Evolutionary conservation across 2,329 filamentous ascomycete genomes (phyloP).

Genomic region (Hypoxylon sp.): DNA sequence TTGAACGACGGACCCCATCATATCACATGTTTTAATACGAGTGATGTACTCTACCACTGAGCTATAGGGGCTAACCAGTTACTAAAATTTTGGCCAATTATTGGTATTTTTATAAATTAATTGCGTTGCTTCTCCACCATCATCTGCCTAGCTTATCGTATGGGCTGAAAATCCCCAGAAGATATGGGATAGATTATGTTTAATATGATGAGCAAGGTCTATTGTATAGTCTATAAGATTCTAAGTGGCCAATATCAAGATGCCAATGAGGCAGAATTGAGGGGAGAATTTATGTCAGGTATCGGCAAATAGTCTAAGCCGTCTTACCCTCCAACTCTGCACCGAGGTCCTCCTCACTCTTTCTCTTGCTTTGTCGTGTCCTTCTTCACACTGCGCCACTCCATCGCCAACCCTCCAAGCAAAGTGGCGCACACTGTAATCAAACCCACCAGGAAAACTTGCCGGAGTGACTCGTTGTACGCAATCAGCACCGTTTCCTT

Average conservation of each 20-base stretch:
- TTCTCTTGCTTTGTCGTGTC: neutral
- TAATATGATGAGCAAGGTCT: too few species aligned
- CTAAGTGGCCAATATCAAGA: too few species aligned
- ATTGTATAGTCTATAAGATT: too few species aligned
- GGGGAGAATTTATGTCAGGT: too few species aligned
- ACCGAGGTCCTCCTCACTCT: neutral
- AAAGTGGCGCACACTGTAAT: constrained; percentile 67
- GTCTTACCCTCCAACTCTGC: neutral
- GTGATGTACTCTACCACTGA: constrained; percentile 42
- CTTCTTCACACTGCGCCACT: constrained; percentile 67
- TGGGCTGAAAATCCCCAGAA: too few species aligned
- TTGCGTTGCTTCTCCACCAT: neutral
- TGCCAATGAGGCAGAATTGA: too few species aligned
- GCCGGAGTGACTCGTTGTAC: constrained; percentile 73
- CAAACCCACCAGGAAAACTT: constrained; percentile 72
- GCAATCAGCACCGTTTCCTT: constrained; percentile 54
- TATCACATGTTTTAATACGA: constrained; percentile 29
- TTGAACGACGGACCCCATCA: constrained; percentile 45
- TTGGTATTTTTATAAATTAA: neutral
- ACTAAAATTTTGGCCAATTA: neutral
- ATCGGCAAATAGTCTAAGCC: neutral
- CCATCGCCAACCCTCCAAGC: constrained; percentile 68
- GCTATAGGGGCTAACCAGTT: constrained; percentile 36
- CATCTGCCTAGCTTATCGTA: neutral
- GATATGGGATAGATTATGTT: too few species aligned